Base-by-base conservation (phyloP, 2,329 filamentous ascomycete species). In the Zymoseptoria passerinii region DNA sequence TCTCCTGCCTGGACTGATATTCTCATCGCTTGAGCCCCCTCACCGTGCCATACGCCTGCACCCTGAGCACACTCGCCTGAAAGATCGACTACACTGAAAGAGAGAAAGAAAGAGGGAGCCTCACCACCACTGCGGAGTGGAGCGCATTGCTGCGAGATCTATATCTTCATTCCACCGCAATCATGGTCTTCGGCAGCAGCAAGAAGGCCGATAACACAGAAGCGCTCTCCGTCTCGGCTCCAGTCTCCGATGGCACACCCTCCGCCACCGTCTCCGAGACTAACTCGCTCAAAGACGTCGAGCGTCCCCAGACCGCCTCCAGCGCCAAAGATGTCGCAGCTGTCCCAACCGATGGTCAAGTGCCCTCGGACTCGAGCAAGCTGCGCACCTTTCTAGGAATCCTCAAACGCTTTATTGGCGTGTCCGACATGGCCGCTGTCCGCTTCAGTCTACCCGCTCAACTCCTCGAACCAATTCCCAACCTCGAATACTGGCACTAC, bases 401-500 rank as follows among this genome's bases (percentile, higher is more conserved):
- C 66, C 76, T 97, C 70, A 87, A 87, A 76, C 95, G 92, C 73
- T 97, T 97, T 75, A 91, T 97, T 69, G 94, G 94, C 66, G 94
- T 99, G 58, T 81, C 92, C 66, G 94, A 99, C 76, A 94, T 99
- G 70, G 94, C 94, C 58, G 85, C 91, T 58, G 92, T 97, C 62
- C 89, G 94, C 66, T 99, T 99, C 78, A 97, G 92, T 16, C 82
- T 99, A 54, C 94, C 94, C 20, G 91, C 94, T 54, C 92, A 97
- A 75, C 85, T 99, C 50, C 83, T 99, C 70, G 94, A 99, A 74
- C 94, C 94, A 40, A 95, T 90, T 3, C 94, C 94, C 55, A 99
- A 99, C 74, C 80, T 99, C 72, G 94, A 99, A 78, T 99, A 97
- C 77, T 99, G 94, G 94, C 95, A 95, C 70, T 99, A 99, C 71